Percentiles rank a stretch among this genome's conserved stretches.
These are phyloP conservation scores for Leptographium procerum DNA, from an alignment of 2,329 filamentous ascomycete species.

Conservation along the genomic window DNA sequence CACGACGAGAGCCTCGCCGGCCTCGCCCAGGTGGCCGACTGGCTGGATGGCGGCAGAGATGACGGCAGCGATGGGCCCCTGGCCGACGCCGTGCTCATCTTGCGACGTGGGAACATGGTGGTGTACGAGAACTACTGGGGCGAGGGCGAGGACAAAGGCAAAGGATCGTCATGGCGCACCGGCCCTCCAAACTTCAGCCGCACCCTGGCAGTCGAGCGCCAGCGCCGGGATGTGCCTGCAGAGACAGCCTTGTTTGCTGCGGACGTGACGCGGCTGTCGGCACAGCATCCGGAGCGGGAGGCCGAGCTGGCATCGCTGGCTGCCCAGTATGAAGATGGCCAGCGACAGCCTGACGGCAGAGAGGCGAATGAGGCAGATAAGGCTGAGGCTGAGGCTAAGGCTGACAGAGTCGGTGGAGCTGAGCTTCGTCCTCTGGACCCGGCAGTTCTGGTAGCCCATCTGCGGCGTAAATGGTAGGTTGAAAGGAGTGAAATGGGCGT, in stretches of 20 bases:
- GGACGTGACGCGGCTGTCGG: conserved; percentile 9
- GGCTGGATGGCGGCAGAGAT: conserved; percentile 19
- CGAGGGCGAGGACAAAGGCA: neutral
- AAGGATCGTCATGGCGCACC: neutral
- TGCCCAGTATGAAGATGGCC: neutral
- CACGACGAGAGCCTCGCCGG: conserved; percentile 34
- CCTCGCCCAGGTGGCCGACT: conserved; percentile 23
- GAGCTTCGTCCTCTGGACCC: neutral
- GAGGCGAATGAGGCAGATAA: neutral
- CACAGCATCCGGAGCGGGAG: conserved; percentile 6
- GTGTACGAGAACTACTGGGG: conserved; percentile 15
- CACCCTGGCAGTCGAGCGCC: conserved; percentile 12
- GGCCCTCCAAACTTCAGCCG: conserved; percentile 1
- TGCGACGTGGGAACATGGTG: conserved; percentile 27
- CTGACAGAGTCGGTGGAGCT: neutral
- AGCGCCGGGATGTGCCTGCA: neutral
- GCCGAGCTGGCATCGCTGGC: conserved; percentile 8
- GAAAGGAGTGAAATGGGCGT: too few species aligned
- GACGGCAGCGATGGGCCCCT: neutral
- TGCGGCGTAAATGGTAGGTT: neutral
- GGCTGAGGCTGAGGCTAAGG: too few species aligned
- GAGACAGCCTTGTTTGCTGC: conserved; percentile 20
- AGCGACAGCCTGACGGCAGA: neutral
- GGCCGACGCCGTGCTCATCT: conserved; percentile 25
- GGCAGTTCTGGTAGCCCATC: neutral